These are phyloP conservation scores for Phlyctochytrium planicorne DNA, from an alignment of 192 early-diverging fungal species.

Conservation along the genomic window DNA sequence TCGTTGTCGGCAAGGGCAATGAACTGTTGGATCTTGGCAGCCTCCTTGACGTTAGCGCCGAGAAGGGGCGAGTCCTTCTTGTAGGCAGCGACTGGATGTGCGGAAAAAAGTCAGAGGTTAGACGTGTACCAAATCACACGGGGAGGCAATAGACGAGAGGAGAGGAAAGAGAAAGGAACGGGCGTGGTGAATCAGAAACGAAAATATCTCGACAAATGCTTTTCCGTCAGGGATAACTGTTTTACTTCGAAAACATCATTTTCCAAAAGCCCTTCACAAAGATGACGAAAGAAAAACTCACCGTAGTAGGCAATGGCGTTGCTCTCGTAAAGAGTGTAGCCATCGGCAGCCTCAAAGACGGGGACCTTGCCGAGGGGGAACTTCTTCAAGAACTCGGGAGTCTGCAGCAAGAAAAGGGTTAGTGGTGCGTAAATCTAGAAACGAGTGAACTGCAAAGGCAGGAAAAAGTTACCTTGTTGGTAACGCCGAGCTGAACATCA, in stretches of 20 bases:
- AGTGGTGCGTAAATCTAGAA: background rate
- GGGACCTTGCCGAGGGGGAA: slow-evolving; percentile 93
- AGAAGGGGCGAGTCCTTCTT: slow-evolving; percentile 48
- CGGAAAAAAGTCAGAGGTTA: slow-evolving; percentile 19
- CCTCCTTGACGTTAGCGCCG: slow-evolving; percentile 43
- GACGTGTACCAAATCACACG: no score
- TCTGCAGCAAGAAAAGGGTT: slow-evolving; percentile 24
- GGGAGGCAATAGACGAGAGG: background rate
- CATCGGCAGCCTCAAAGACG: slow-evolving; percentile 79
- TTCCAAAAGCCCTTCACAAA: background rate
- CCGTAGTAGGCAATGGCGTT: slow-evolving; percentile 92
- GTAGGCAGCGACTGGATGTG: slow-evolving; percentile 43
- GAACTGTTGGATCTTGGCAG: slow-evolving; percentile 50
- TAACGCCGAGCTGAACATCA: slow-evolving; percentile 59
- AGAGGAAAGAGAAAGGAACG: slow-evolving; percentile 17
- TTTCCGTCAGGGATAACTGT: slow-evolving; percentile 46
- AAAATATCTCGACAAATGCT: slow-evolving; percentile 28
- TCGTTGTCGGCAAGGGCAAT: slow-evolving; percentile 56
- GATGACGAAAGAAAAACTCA: slow-evolving; percentile 25
- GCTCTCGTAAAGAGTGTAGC: slow-evolving; percentile 73
- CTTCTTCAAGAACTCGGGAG: slow-evolving; percentile 82
- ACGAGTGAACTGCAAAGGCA: no score
- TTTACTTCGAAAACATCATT: slow-evolving; percentile 27
- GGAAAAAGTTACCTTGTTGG: slow-evolving; percentile 70
- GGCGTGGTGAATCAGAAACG: slow-evolving; percentile 9